Conservation (phyloP, 805 yeast genomes). For the Maudiozyma serrabonitensis region DNA sequence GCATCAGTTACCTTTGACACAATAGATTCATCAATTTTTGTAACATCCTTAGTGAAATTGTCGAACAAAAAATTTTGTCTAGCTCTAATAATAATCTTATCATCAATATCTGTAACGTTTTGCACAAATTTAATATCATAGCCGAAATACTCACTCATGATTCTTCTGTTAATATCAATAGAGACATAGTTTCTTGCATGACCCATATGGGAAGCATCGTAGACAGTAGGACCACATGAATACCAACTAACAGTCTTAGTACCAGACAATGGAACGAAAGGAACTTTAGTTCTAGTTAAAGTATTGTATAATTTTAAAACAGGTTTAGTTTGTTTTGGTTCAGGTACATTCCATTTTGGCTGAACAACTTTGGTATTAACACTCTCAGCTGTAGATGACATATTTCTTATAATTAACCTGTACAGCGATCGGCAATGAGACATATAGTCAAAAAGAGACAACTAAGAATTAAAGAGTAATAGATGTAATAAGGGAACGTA, state of each 20-base stretch:
- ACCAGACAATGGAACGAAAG: constrained; percentile 58
- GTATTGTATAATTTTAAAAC: constrained; percentile 68
- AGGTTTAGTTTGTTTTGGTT: constrained; percentile 24
- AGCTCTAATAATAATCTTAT: constrained; percentile 89
- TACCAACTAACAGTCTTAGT: constrained; percentile 76
- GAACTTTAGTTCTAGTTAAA: constrained; percentile 70
- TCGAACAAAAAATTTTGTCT: constrained; percentile 80
- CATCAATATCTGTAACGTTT: constrained; percentile 98
- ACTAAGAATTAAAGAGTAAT: neutral
- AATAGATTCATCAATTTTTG: constrained; percentile 7
- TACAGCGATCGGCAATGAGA: neutral
- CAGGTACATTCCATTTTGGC: constrained; percentile 45
- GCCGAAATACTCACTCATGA: constrained; percentile 84
- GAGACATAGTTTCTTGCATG: constrained; percentile 96
- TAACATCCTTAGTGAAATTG: constrained; percentile 19
- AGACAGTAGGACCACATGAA: constrained; percentile 97
- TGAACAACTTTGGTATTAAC: constrained; percentile 30
- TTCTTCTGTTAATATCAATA: constrained; percentile 84
- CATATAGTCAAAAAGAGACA: too few relatives aligned
- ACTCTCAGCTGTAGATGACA: constrained; percentile 3
- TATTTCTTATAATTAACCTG: neutral
- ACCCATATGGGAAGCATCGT: constrained; percentile 95
- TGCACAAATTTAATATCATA: constrained; percentile 83
- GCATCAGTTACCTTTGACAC: constrained; percentile 33
- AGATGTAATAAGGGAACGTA: neutral